Base-by-base conservation (phyloP, 768 basidiomycete genomes). In the Leucocoprinus leucothites region DNA sequence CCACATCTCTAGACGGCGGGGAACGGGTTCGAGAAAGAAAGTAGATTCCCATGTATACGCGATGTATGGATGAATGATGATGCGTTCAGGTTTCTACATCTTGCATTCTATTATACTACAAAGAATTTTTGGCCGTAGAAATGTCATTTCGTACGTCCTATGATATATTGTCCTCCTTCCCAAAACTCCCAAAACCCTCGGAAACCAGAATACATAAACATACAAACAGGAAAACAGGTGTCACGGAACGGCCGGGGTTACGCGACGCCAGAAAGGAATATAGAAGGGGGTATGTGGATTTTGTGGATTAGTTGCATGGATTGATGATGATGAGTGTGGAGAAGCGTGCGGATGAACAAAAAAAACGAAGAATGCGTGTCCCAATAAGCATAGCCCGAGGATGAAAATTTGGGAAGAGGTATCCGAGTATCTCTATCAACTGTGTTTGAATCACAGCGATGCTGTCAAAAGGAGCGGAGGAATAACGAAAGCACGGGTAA, bases 361-460 rank as follows among this genome's bases (percentile, higher is more conserved):
- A 42, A 44, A 52, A 21, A 16, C 21, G 44, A 53, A 40, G 14
- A 38, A 46, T 44, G 51, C n/a, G 40, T 56, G 48, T 48, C 48
- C 54, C 47, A 49, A 56, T 56, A 56, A 55, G 46, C 54, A 56
- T 48, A 56, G 22, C 47, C 51, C 40, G 41, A 49, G 38, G 48
- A 43, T 49, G 38, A 28, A 41, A 35, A 18, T 41, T 48, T 24
- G 35, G 34, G 22, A 53, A 53, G 25, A 31, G 54, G 48, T 56
- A 56, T 56, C 54, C 41, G 22, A 49, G 26, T 48, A 22, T 34
- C 34, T 40, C 13, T 55, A 41, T 41, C 46, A 25, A 24, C 13
- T 41, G 25, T 26, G 28, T 47, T 42, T 24, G 45, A 40, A 9
- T 36, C 40, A 31, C 5, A 34, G 18, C n/a, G 34, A 55, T 25